Conservation (phyloP, 352 stramenopile species). For the Globisporangium alternatum region DNA sequence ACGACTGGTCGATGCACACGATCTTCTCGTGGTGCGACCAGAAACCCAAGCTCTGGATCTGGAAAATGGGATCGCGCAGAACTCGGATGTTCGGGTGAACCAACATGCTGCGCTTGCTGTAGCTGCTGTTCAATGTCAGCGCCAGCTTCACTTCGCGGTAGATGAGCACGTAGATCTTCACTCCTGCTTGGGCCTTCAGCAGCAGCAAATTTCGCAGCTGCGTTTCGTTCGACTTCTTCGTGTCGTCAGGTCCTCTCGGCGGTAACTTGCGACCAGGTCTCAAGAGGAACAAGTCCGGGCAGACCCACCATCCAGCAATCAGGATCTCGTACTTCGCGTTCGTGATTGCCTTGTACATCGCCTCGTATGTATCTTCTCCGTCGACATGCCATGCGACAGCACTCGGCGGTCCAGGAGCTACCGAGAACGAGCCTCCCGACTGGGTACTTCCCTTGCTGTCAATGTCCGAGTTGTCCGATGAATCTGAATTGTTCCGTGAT, state of each 20-base stretch:
- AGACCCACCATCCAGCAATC: conserved; percentile 90
- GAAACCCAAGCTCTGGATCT: conserved; percentile 87
- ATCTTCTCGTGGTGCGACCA: conserved; percentile 95
- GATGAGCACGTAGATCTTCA: conserved; percentile 91
- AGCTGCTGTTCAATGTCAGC: conserved; percentile 86
- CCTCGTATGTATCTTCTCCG: conserved; percentile 81
- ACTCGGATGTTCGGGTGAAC: conserved; percentile 87
- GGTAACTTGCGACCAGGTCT: conserved; percentile 59
- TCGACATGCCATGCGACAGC: conserved; percentile 86
- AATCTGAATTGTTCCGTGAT: conserved; percentile 15
- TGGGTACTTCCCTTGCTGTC: conserved; percentile 60
- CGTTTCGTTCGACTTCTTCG: conserved; percentile 58
- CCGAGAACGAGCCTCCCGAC: conserved; percentile 52
- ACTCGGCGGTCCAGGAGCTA: conserved; percentile 37
- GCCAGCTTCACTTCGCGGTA: conserved; percentile 89
- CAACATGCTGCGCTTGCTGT: conserved; percentile 80
- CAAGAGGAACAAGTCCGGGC: conserved; percentile 79
- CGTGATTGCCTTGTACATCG: conserved; percentile 85
- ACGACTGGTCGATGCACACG: conserved; percentile 85
- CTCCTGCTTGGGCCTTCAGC: conserved; percentile 70
- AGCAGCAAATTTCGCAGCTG: conserved; percentile 77
- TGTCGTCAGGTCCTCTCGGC: conserved; percentile 31
- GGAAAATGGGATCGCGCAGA: conserved; percentile 88
- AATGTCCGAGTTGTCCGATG: conserved; percentile 13
- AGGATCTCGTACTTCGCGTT: conserved; percentile 88